Conservation (phyloP, 805 yeast genomes). For the Yarrowia sp. region DNA sequence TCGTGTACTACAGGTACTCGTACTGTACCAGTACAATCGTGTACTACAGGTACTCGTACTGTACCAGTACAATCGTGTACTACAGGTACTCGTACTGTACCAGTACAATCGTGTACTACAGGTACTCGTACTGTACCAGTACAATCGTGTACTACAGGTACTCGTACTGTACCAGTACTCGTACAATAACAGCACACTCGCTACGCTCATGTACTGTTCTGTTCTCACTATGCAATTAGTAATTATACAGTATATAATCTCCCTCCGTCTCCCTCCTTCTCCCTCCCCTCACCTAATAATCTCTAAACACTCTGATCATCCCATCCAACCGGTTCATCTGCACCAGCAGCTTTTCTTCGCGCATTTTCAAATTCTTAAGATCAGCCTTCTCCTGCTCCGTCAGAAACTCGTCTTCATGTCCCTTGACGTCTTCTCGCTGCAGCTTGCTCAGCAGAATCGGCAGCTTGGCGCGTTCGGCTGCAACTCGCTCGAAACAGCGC, state of each 20-base stretch:
- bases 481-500: constrained; percentile 38
- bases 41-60: no score
- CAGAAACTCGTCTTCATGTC: constrained; percentile 69
- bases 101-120: no score
- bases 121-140: no score
- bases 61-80: no score
- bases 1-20: no score
- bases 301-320: constrained; percentile 41
- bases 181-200: no score
- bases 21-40: no score
- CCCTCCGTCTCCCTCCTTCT: background rate
- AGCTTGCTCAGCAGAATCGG: constrained; percentile 70
- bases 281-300: constrained; percentile 32
- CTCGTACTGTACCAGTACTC: no score
- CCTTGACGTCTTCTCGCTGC: constrained; percentile 85
- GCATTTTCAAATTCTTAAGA: constrained; percentile 48
- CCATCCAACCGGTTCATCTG: constrained; percentile 38
- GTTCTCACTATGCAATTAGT: background rate
- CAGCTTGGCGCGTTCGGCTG: constrained; percentile 52
- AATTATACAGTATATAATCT: background rate
- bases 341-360: constrained; percentile 37
- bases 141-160: no score
- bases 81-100: no score
- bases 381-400: constrained; percentile 73
- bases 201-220: no score